Base-by-base conservation (phyloP, 306 rosid species). In the Urtica urens region DNA sequence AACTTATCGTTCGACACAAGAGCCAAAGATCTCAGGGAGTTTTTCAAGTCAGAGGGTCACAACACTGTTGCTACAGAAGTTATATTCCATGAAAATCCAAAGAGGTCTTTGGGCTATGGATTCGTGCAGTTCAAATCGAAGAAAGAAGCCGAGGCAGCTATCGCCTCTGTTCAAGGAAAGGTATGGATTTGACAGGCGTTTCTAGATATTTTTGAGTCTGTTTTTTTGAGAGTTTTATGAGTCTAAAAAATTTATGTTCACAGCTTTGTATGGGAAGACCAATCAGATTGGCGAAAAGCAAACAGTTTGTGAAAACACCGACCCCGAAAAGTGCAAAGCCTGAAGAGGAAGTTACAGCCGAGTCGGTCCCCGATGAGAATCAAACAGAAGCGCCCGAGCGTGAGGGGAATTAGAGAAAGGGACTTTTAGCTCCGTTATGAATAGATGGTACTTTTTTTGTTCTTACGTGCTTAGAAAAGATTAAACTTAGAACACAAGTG, bases 71-170 rank as follows among this genome's bases (percentile, higher is more conserved):
- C 78, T 16, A 83, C 93, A 3, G 79, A 77, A 49, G 61, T 82
- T 39, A 67, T 85, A 41, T 82, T 64, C 63, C 59, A 63, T 47
- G 85, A 74, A 21, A 77, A 73, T 75, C 99, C 93, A 0, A 75
- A 84, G 65, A 82, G 44, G 68, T 67, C 96, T 7, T 42, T 85
- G 31, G 96, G 96, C 23, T 85, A 82, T 79, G 99, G 94, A 62
- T 85, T 92, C 73, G 94, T 92, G 49, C 62, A 81, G 60, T 92
- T 69, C 81, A 85, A 75, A 60, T 45, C 83, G 52, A 85, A 79
- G 78, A 78, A 75, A 75, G 75, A 79, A 54, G 99, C 96, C 7
- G 77, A 75, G 10, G 81, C 69, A 37, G 93, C 96, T 43, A 80
- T 92, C 67, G 3, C 78, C 24, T 75, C 63, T 54, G 74, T 73